Evolutionary conservation across 2,329 filamentous ascomycete species (phyloP).

Genomic region (Cercospora sp.): DNA sequence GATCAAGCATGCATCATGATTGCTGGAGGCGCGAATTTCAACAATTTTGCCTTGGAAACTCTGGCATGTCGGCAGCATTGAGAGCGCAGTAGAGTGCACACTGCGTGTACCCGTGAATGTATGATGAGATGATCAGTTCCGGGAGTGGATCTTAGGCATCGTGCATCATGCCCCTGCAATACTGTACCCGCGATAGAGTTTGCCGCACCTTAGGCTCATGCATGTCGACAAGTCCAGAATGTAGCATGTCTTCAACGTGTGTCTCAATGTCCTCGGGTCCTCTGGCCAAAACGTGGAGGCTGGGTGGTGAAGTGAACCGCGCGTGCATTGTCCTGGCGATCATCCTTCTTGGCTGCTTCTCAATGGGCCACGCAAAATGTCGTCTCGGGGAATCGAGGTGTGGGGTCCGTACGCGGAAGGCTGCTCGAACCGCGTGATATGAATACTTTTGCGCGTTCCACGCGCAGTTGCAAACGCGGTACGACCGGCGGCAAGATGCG

Average conservation of each 20-base stretch:
- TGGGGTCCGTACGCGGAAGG: neutral
- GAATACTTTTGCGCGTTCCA: neutral
- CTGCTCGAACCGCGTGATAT: neutral
- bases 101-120: neutral
- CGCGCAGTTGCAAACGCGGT: neutral
- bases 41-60: neutral
- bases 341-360: neutral
- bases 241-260: neutral
- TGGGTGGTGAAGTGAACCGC: neutral
- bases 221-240: neutral
- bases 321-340: neutral
- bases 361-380: neutral
- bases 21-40: neutral
- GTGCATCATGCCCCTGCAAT: neutral
- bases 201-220: neutral
- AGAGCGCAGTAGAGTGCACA: neutral
- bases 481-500: neutral
- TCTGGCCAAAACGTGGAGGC: neutral
- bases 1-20: neutral
- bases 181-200: neutral
- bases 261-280: neutral
- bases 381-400: neutral
- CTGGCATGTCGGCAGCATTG: neutral
- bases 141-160: neutral
- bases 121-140: neutral